Conservation (phyloP, 768 basidiomycete genomes). For the Pulveroboletus ravenelii region DNA sequence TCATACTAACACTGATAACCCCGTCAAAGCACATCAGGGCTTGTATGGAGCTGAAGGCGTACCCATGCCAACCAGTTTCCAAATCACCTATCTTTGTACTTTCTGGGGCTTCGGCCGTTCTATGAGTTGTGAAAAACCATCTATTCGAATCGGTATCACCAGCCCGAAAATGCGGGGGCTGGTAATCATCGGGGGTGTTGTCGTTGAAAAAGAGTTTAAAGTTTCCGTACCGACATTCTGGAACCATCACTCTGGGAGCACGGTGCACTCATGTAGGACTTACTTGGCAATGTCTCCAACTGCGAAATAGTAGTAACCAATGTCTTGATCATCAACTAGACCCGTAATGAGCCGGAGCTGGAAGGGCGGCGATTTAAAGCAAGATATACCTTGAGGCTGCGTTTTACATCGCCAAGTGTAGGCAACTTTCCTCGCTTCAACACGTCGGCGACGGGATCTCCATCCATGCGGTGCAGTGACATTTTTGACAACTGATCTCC, state of each 20-base stretch:
- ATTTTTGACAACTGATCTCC: conserved; percentile 54
- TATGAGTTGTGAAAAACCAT: conserved; percentile 81
- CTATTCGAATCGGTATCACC: conserved; percentile 69
- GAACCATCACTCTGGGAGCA: background rate
- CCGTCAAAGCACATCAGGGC: background rate
- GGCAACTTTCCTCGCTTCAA: conserved; percentile 57
- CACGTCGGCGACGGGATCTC: conserved; percentile 60
- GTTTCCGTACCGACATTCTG: conserved; percentile 79
- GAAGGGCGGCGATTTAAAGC: background rate
- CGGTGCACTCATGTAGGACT: conserved; percentile 19
- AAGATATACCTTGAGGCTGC: conserved; percentile 62
- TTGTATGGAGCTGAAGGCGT: conserved; percentile 2
- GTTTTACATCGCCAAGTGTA: conserved; percentile 77
- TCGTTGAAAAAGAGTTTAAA: conserved; percentile 87
- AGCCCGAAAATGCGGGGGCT: conserved; percentile 74
- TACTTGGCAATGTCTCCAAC: conserved; percentile 78
- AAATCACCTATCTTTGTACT: conserved; percentile 63
- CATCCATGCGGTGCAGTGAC: conserved; percentile 36
- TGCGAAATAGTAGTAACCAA: conserved; percentile 74
- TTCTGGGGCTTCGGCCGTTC: conserved; percentile 67
- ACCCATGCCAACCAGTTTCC: conserved; percentile 74
- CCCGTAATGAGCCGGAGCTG: background rate
- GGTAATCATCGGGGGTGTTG: conserved; percentile 74
- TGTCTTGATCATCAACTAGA: conserved; percentile 68
- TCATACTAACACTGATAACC: conserved; percentile 56